phyloP scores from a whole-genome alignment of 306 rosid species.

The Inga laurina region DNA sequence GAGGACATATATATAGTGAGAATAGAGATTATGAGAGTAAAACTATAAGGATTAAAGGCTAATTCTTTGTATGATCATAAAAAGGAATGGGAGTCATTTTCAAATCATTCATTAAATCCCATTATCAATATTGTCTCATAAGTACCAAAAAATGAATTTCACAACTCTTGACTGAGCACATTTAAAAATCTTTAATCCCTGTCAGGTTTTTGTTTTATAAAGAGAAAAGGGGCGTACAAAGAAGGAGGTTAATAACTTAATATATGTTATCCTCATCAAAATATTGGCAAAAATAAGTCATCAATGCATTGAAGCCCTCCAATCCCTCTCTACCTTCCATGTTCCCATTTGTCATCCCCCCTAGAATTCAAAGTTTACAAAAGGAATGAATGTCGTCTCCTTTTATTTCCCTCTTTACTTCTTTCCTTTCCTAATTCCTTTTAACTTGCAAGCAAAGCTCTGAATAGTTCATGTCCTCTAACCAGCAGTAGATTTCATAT shows the following conservation, averaged over 20 bases:
- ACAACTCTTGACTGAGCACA: neutral
- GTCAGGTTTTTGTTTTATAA: neutral
- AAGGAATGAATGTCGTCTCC: neutral
- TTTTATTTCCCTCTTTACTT: neutral
- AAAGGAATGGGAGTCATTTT: neutral
- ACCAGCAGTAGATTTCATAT: neutral
- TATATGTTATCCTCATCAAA: neutral
- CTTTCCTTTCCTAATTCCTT: neutral
- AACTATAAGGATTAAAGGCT: neutral
- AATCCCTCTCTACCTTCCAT: slow-evolving; percentile 21
- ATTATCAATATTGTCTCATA: neutral
- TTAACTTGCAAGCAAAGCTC: slow-evolving; percentile 5
- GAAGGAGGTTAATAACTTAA: neutral
- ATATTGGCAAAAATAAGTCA: neutral
- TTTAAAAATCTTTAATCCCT: neutral
- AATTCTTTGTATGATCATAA: neutral
- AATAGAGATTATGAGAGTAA: neutral
- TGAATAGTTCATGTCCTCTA: slow-evolving; percentile 11
- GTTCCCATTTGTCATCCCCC: slow-evolving; percentile 7
- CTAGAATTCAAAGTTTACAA: slow-evolving; percentile 9
- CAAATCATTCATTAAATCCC: neutral
- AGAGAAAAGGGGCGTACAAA: neutral
- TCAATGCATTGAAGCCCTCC: neutral
- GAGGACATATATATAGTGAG: neutral
- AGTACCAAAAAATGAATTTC: neutral